Percentiles rank a stretch among this genome's conserved stretches.
Conservation (phyloP, 164 flowering plant species). For the Taxillus chinensis region DNA sequence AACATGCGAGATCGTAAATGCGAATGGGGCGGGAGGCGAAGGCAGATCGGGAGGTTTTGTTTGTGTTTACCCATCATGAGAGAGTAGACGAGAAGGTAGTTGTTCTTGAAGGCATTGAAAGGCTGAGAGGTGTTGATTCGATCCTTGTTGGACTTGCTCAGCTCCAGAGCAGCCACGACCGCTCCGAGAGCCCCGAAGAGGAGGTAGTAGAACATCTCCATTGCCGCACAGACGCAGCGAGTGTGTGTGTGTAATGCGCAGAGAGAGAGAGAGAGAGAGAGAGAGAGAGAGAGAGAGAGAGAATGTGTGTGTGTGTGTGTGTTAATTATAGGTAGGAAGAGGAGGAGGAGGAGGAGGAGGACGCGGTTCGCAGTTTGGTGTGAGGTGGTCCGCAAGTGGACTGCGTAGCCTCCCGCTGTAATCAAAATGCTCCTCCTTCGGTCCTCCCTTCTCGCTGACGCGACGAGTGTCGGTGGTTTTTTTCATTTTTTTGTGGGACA, state of each 20-base stretch:
- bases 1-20: constrained; percentile 2
- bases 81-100: constrained; percentile 86
- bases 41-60: constrained; percentile 1
- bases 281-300: neutral
- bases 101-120: constrained; percentile 95
- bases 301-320: too few relatives aligned
- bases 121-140: constrained; percentile 65
- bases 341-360: too few relatives aligned
- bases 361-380: too few relatives aligned
- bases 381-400: too few relatives aligned
- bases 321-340: too few relatives aligned
- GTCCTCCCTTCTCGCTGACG: too few relatives aligned
- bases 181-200: constrained; percentile 61
- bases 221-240: constrained; percentile 15
- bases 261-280: constrained; percentile 7
- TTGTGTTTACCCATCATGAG: constrained; percentile 90
- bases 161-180: constrained; percentile 69
- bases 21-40: neutral
- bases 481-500: too few relatives aligned
- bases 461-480: too few relatives aligned
- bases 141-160: constrained; percentile 85
- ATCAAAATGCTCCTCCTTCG: too few relatives aligned
- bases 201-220: constrained; percentile 77
- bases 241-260: neutral
- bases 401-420: too few relatives aligned